Evolutionary conservation across 139 green algal species (phyloP), one percentile per base, ranked within the genome.

Genomic region (Pseudopediastrum boryanum): DNA sequence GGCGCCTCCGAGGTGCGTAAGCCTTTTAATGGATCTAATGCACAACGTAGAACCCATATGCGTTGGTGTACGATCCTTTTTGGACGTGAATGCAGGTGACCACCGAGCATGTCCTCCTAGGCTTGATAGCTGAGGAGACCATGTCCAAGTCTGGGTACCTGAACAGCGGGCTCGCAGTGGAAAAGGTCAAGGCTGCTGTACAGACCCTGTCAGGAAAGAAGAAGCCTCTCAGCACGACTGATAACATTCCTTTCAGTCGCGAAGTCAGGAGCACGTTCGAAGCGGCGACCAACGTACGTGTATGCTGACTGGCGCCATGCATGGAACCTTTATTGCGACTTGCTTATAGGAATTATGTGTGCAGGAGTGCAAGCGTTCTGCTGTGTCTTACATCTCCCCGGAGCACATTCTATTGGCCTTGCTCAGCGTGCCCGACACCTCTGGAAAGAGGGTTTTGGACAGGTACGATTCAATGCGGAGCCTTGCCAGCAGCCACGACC

Each of bases 391-490:
- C 89, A 96, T 98, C 39, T 84, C 88, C 2, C 94, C 96, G 8
- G 95, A 98, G 85, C 95, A 98, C 85, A 92, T 98, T 44, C 50
- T 93, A 39, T 72, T 98, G 38, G 94, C 92, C 2, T 73, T 98
- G 69, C 71, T 97, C 3, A 75, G 51, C 8, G 83, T 87, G 59
- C 76, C 48, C 0, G 84, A 92, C 64, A 84, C 68, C 63, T 77
- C 70, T 10, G 68, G 84, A 39, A 73, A 71, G 39, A 73, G 66
- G 16, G 64, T 92, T 29, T 56, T 94, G 3, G 80, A 84, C 2
- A 80, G 85, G 89, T 92, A 72, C 61, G 85, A 27, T 48, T 27
- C 44, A 63, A 46, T n/a, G n/a, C n/a, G n/a, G n/a, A n/a, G n/a
- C n/a, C n/a, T n/a, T n/a, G n/a, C n/a, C n/a, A n/a, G n/a, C n/a